These are phyloP conservation scores for Yarrowia galli DNA, from an alignment of 1,139 yeast species.

Conservation along the genomic window DNA sequence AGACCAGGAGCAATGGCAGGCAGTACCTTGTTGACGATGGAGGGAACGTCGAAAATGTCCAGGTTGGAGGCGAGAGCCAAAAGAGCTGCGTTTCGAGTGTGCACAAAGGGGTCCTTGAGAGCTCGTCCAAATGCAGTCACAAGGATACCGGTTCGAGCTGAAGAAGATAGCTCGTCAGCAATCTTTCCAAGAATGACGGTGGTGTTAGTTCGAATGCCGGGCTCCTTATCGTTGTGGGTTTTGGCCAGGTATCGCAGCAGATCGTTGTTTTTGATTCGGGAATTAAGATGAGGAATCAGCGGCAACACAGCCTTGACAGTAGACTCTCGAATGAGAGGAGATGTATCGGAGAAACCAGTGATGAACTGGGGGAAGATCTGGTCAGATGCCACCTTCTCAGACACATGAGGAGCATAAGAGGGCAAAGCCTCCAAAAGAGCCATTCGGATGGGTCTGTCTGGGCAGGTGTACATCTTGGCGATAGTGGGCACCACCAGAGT, in stretches of 20 bases:
- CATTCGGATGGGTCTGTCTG: slow-evolving; percentile 80
- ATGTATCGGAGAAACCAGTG: slow-evolving; percentile 86
- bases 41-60: slow-evolving; percentile 72
- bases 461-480: slow-evolving; percentile 65
- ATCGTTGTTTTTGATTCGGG: slow-evolving; percentile 87
- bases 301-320: slow-evolving; percentile 74
- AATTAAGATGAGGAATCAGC: slow-evolving; percentile 70
- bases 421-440: slow-evolving; percentile 71
- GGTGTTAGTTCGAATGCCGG: slow-evolving; percentile 87
- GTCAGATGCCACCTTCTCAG: slow-evolving; percentile 68
- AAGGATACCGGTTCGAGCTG: slow-evolving; percentile 60
- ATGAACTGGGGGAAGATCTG: slow-evolving; percentile 71
- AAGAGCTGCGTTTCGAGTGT: slow-evolving; percentile 79
- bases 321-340: slow-evolving; percentile 78
- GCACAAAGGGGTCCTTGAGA: slow-evolving; percentile 78
- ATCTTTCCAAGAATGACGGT: slow-evolving; percentile 77
- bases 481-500: slow-evolving; percentile 66
- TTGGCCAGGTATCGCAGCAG: slow-evolving; percentile 81
- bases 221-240: slow-evolving; percentile 83
- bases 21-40: slow-evolving; percentile 80
- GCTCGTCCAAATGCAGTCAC: slow-evolving; percentile 89
- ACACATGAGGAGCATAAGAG: slow-evolving; percentile 59
- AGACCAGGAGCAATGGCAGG: slow-evolving; percentile 87
- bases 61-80: slow-evolving; percentile 73
- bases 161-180: slow-evolving; percentile 64